Evolutionary conservation across 73 alveolate genomes (phyloP).

Genomic region (Symbiodinium natans): DNA sequence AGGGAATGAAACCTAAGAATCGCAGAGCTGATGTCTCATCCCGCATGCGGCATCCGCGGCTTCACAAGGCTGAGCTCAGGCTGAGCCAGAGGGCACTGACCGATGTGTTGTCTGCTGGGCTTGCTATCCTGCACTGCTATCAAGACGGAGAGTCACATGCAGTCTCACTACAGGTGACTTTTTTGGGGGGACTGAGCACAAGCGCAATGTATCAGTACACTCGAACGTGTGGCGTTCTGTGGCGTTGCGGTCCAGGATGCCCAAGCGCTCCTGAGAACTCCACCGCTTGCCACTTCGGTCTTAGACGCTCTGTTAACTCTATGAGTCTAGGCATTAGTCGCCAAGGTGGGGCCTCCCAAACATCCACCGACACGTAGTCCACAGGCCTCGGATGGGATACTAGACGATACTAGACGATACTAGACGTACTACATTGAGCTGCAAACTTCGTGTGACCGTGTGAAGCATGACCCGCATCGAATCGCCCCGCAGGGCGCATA

Average conservation of each 20-base stretch:
- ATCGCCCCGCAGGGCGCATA: too few species aligned
- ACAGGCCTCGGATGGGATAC: conserved; percentile 15
- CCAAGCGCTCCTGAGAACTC: conserved; percentile 42
- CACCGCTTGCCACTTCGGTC: background rate
- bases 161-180: too few species aligned
- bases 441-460: too few species aligned
- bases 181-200: too few species aligned
- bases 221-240: too few species aligned
- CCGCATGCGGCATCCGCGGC: too few species aligned
- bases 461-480: too few species aligned
- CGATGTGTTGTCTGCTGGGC: background rate
- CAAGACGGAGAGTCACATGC: too few species aligned
- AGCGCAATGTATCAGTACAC: too few species aligned
- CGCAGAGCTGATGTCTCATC: background rate
- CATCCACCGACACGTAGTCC: conserved; percentile 28
- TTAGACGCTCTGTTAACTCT: background rate
- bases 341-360: conserved; percentile 71
- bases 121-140: background rate
- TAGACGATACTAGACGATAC: background rate
- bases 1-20: conserved; percentile 29
- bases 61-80: background rate
- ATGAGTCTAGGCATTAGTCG: too few species aligned
- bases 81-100: background rate
- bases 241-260: conserved; percentile 23
- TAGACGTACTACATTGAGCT: too few species aligned